These are phyloP conservation scores for Waltiozyma sp. DNA, from an alignment of 1,139 yeast genomes.

Conservation along the genomic window DNA sequence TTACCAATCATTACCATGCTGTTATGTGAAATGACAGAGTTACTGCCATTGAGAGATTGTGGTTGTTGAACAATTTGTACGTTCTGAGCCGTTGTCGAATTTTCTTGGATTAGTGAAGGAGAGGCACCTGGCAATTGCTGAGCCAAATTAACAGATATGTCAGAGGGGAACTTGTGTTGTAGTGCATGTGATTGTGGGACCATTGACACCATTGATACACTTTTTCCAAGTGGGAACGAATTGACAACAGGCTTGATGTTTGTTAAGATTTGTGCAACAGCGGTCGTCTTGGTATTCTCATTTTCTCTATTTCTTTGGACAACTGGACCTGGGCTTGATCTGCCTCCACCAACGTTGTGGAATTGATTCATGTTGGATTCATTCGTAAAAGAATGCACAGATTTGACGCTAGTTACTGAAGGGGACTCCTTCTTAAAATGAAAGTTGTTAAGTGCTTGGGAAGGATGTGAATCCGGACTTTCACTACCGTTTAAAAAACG, in stretches of 20 bases:
- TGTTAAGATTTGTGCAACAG: not conserved
- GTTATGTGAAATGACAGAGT: too few relatives aligned
- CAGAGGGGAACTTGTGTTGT: not conserved
- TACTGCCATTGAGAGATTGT: too few relatives aligned
- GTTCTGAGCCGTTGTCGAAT: too few relatives aligned
- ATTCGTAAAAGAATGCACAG: not conserved
- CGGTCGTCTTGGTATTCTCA: not conserved
- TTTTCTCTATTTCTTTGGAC: not conserved
- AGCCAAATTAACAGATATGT: not conserved
- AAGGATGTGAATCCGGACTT: not conserved
- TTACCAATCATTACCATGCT: too few relatives aligned
- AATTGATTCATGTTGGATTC: not conserved
- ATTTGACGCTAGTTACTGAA: not conserved
- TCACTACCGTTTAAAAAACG: not conserved
- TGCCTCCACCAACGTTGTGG: too few relatives aligned
- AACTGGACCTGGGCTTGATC: not conserved
- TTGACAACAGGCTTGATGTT: not conserved
- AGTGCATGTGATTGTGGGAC: not conserved
- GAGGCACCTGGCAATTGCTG: not conserved
- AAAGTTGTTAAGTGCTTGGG: not conserved
- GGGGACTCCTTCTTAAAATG: not conserved
- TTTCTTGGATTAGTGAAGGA: too few relatives aligned
- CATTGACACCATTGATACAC: too few relatives aligned
- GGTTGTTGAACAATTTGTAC: not conserved
- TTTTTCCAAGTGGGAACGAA: too few relatives aligned